Percentiles rank a stretch among this genome's conserved stretches.
These are phyloP conservation scores for Zarea fungicola DNA, from an alignment of 2,329 filamentous ascomycete genomes.

Conservation along the genomic window DNA sequence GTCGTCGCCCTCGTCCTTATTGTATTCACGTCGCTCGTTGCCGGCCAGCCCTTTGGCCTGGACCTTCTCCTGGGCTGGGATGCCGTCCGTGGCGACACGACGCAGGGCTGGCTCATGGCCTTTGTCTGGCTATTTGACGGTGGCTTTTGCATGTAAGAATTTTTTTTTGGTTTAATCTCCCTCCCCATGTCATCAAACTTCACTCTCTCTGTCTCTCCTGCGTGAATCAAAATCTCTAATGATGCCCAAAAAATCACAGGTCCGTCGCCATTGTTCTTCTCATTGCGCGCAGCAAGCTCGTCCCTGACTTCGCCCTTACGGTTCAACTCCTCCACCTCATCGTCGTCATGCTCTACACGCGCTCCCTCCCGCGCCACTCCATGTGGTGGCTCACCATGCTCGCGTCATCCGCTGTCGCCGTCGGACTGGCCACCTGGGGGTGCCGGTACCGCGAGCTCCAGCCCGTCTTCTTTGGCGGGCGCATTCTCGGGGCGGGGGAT, in stretches of 20 bases:
- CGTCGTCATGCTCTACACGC: constrained; percentile 72
- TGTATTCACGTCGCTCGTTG: constrained; percentile 54
- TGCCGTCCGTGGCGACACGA: constrained; percentile 55
- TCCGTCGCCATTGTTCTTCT: constrained; percentile 77
- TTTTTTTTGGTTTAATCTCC: neutral
- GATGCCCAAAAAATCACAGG: constrained; percentile 39
- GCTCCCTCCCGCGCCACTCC: constrained; percentile 66
- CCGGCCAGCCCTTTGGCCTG: constrained; percentile 48
- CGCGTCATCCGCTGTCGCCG: constrained; percentile 38
- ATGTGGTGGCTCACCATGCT: constrained; percentile 77
- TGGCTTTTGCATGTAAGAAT: constrained; percentile 44
- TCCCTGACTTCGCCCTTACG: constrained; percentile 90
- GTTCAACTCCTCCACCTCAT: constrained; percentile 79
- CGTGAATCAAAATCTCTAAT: constrained; percentile 9
- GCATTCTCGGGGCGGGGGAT: constrained; percentile 28
- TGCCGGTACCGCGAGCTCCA: constrained; percentile 85
- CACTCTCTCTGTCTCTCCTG: neutral
- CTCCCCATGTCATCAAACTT: neutral
- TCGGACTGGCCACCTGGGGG: constrained; percentile 75
- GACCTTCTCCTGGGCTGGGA: constrained; percentile 55
- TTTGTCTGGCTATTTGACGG: constrained; percentile 55
- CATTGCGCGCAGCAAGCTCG: constrained; percentile 84
- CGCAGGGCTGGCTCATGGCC: constrained; percentile 54
- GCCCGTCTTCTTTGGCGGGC: constrained; percentile 76
- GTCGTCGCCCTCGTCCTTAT: constrained; percentile 45